phyloP scores from a whole-genome alignment of 2,329 filamentous ascomycete genomes.

The Colletotrichum sp. region DNA sequence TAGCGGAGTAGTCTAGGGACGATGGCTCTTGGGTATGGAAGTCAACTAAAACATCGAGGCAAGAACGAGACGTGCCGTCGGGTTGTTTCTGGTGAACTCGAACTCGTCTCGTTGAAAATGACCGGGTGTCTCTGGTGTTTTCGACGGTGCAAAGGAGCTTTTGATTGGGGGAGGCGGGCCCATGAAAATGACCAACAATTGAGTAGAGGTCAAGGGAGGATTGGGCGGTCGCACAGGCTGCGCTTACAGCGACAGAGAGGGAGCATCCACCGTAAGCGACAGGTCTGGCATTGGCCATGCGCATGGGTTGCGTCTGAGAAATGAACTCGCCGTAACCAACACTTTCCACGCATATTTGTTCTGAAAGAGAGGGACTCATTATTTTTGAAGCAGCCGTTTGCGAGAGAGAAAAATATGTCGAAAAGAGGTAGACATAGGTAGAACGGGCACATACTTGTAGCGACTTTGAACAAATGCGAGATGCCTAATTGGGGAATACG shows the following conservation, averaged over 20 bases:
- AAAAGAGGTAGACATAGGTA: neutral
- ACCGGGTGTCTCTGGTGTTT: neutral
- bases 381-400: neutral
- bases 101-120: neutral
- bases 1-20: neutral
- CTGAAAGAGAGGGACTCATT: neutral
- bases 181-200: neutral
- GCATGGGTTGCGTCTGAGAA: neutral
- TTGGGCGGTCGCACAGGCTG: neutral
- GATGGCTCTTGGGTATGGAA: neutral
- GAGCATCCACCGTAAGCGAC: neutral
- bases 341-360: neutral
- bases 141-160: neutral
- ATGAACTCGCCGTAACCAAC: neutral
- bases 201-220: neutral
- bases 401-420: neutral
- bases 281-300: neutral
- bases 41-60: neutral
- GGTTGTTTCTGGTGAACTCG: neutral
- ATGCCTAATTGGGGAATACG: neutral
- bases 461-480: neutral
- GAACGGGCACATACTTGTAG: neutral
- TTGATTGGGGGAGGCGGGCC: neutral
- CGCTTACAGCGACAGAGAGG: neutral
- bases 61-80: neutral